Conservation (phyloP, 306 rosid species). For the Fragaria iinumae region DNA sequence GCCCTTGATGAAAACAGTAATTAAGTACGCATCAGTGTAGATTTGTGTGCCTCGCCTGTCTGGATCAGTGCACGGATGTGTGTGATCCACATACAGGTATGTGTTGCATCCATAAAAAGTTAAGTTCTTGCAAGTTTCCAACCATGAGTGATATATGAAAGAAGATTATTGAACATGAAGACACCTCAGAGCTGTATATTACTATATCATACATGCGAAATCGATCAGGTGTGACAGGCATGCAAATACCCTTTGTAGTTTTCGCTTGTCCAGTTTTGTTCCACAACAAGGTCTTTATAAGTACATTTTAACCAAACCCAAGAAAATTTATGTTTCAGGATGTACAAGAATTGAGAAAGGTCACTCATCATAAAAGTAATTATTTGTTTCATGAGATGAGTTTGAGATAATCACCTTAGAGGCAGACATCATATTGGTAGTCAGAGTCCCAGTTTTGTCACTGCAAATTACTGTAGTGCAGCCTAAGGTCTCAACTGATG, state of each 20-base stretch:
- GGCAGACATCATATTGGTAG: constrained; percentile 97
- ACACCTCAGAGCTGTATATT: neutral
- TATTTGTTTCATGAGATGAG: constrained; percentile 3
- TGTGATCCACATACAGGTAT: neutral
- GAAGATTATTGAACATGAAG: neutral
- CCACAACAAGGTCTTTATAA: neutral
- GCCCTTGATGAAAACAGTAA: neutral
- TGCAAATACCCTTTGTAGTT: neutral
- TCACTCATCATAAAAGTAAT: neutral
- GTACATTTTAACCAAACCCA: neutral
- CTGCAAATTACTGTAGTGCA: constrained; percentile 98
- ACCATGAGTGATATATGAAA: neutral
- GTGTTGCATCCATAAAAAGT: neutral
- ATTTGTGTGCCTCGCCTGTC: neutral
- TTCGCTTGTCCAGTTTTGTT: neutral
- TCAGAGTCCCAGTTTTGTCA: constrained; percentile 96
- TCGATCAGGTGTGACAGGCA: neutral
- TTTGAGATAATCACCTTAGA: constrained; percentile 57
- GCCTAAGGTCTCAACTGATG: constrained; percentile 95
- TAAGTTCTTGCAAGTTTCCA: neutral
- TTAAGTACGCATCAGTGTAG: neutral
- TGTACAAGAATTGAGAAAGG: neutral
- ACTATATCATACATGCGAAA: neutral
- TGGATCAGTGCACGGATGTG: neutral
- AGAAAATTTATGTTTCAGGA: neutral